Percentiles rank a stretch among this genome's conserved stretches.
Conservation (phyloP, 768 basidiomycete species). For the Amanita rimosa region DNA sequence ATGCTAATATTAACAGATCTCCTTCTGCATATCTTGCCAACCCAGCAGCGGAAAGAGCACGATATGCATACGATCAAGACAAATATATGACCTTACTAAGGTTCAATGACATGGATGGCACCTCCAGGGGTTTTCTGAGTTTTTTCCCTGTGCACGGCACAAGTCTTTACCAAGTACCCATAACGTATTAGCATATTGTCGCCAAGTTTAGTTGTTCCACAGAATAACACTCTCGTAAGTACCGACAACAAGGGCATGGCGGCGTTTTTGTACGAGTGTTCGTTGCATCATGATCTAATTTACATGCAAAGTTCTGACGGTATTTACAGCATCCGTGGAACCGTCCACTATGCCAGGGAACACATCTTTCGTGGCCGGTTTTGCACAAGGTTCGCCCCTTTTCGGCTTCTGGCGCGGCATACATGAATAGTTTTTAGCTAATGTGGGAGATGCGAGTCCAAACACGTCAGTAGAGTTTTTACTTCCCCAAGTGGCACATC, state of each 20-base stretch:
- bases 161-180: conserved; percentile 58
- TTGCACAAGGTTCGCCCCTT: conserved; percentile 48
- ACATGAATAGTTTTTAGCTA: conserved; percentile 31
- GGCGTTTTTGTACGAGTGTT: conserved; percentile 67
- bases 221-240: conserved; percentile 81
- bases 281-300: conserved; percentile 8
- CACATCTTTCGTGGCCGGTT: conserved; percentile 62
- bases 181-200: too few species aligned
- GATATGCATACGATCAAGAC: conserved; percentile 63
- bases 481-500: conserved; percentile 2
- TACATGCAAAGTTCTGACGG: neutral
- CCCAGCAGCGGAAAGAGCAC: conserved; percentile 54
- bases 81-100: conserved; percentile 60
- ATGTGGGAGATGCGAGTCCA: conserved; percentile 71
- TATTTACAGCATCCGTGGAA: conserved; percentile 42
- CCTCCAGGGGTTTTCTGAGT: conserved; percentile 54
- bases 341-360: conserved; percentile 59
- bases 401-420: conserved; percentile 5
- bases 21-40: conserved; percentile 73
- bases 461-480: conserved; percentile 47
- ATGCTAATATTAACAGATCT: conserved; percentile 65
- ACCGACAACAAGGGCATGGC: conserved; percentile 84
- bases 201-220: neutral
- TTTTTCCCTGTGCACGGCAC: conserved; percentile 78
- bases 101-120: conserved; percentile 49